Evolutionary conservation across 192 early-diverging fungal species (phyloP), one percentile per base, ranked within the genome.

Genomic region (Phlyctochytrium bullatum): DNA sequence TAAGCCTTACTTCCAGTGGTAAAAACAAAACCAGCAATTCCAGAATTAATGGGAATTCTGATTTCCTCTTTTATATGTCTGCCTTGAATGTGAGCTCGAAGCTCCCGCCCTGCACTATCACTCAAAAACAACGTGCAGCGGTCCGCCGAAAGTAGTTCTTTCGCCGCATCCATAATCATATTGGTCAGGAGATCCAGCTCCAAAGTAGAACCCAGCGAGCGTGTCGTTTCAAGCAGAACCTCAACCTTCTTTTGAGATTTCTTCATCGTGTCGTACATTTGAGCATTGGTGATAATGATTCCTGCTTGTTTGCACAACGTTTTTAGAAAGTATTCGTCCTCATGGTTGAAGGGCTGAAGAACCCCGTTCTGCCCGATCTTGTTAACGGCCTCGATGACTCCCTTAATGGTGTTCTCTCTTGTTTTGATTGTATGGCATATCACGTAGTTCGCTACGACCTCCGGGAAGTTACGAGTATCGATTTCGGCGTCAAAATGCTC

Each of bases 181-280:
- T 78, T 72, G 28, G 81, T 67, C 20, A 82, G 69, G 2, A 56
- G 61, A 34, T 80, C 69, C 20, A 79, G 52, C 47, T 82, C 78
- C 61, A 79, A 50, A 16, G 72, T 81, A 12, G 78, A 80, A 16
- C 71, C 75, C 0, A 82, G 61, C 23, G 73, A 74, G 32, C 70
- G 29, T 1, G 80, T 82, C 47, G 80, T 83, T 32, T 78, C 76
- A 67, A 83, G 59, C n/a, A 83, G 71, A 24, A 83, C 79, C 58
- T 75, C 72, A 3, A 81, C 74, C 66, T 80, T 83, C 64, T 83
- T 75, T 62, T 83, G 81, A 23, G 80, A 74, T 17, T 63, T 75
- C 27, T 61, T 63, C 69, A 83, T 73, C 2, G 81, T 63, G 30
- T 83, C 78, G 57, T 77, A 83, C 12, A 76, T 67, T 36, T 80